A percentile compares a stretch with the other conserved stretches of the same genome.
These are phyloP conservation scores for Dryas octopetala DNA, from an alignment of 306 rosid species.

Conservation along the genomic window DNA sequence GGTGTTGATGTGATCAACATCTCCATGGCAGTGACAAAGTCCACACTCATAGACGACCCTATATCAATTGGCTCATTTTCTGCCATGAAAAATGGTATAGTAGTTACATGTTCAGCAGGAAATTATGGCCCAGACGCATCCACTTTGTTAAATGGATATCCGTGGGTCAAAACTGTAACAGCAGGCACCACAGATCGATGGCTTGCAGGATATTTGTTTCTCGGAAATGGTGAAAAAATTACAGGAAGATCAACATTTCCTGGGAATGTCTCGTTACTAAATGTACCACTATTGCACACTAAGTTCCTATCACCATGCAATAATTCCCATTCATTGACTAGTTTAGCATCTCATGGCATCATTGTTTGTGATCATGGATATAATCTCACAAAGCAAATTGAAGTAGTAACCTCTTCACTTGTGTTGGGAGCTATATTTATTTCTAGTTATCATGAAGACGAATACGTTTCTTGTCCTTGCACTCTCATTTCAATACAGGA, in stretches of 20 bases:
- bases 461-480: too few relatives aligned
- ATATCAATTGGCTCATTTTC: conserved; percentile 13
- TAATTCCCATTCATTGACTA: not conserved
- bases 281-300: not conserved
- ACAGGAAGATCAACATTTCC: conserved; percentile 6
- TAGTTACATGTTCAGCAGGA: conserved; percentile 32
- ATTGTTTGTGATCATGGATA: too few relatives aligned
- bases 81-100: conserved; percentile 33
- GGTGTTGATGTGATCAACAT: conserved; percentile 3
- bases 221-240: not conserved
- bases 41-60: not conserved
- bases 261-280: not conserved
- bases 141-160: conserved; percentile 26
- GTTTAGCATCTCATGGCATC: too few relatives aligned
- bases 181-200: conserved; percentile 1
- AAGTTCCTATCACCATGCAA: not conserved
- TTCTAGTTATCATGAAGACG: too few relatives aligned
- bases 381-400: too few relatives aligned
- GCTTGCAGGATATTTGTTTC: not conserved
- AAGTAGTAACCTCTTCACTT: too few relatives aligned
- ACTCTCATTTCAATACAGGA: too few relatives aligned
- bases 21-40: not conserved
- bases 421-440: too few relatives aligned
- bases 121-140: not conserved
- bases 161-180: conserved; percentile 24